These are phyloP conservation scores for Elsinoe arachidis DNA, from an alignment of 2,329 filamentous ascomycete species.

Conservation along the genomic window DNA sequence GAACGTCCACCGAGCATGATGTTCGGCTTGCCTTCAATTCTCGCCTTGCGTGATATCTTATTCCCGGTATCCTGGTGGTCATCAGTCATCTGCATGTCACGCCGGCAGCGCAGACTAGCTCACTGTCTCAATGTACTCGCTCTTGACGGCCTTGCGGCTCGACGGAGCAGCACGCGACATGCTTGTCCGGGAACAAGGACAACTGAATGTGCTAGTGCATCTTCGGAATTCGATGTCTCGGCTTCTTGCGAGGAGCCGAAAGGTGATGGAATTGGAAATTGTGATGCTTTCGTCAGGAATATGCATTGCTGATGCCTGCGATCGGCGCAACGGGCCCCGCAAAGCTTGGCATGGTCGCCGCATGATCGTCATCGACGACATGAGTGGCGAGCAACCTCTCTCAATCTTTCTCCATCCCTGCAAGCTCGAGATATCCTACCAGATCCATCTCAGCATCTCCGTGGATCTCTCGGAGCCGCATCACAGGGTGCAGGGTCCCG, in stretches of 20 bases:
- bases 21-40: constrained; percentile 90
- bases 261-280: background rate
- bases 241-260: background rate
- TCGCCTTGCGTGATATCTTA: constrained; percentile 88
- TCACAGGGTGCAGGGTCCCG: background rate
- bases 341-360: constrained; percentile 6
- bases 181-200: background rate
- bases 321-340: background rate
- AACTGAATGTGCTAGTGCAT: background rate
- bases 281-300: background rate
- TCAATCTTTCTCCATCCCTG: background rate
- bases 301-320: constrained; percentile 3
- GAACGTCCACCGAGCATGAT: constrained; percentile 94
- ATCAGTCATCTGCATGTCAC: background rate
- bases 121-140: constrained; percentile 96
- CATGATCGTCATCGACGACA: background rate
- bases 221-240: background rate
- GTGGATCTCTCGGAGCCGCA: background rate
- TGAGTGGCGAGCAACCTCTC: background rate
- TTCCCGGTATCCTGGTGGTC: constrained; percentile 81
- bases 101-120: constrained; percentile 21
- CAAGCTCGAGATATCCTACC: background rate
- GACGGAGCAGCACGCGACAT: constrained; percentile 36
- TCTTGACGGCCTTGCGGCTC: constrained; percentile 58
- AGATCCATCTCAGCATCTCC: background rate